A percentile compares a stretch with the other conserved stretches of the same genome.
These are phyloP conservation scores for Hyaloscypha variabilis DNA, from an alignment of 495 filamentous ascomycete genomes.

Conservation along the genomic window DNA sequence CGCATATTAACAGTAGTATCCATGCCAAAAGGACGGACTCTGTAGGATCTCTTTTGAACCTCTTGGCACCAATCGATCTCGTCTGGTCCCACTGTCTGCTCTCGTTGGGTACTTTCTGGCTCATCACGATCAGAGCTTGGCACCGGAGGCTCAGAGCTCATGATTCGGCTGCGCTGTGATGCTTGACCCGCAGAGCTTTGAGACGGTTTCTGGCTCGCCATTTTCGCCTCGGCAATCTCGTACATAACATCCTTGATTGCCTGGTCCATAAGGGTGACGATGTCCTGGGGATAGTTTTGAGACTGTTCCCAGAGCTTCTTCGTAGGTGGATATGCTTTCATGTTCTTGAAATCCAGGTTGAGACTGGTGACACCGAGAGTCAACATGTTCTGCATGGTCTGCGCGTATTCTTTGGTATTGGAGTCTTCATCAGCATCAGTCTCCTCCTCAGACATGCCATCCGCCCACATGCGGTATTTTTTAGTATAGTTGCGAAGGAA, in stretches of 20 bases:
- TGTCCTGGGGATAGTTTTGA: conserved; percentile 90
- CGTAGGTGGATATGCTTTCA: conserved; percentile 91
- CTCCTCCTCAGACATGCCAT: conserved; percentile 78
- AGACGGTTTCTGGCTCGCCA: conserved; percentile 63
- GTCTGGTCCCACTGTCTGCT: conserved; percentile 29
- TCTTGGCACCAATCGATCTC: conserved; percentile 61
- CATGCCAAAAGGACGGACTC: conserved; percentile 88
- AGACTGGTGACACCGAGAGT: conserved; percentile 78
- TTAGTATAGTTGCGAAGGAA: conserved; percentile 87
- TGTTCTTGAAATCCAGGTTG: conserved; percentile 85
- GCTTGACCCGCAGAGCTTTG: conserved; percentile 46
- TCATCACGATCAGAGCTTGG: conserved; percentile 74
- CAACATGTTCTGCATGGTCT: conserved; percentile 88
- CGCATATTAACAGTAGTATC: conserved; percentile 88
- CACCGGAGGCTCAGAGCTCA: conserved; percentile 72
- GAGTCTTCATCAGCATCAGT: conserved; percentile 64
- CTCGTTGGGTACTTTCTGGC: conserved; percentile 39
- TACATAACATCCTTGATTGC: conserved; percentile 91
- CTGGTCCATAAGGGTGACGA: conserved; percentile 96
- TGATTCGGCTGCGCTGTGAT: conserved; percentile 35
- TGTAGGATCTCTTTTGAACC: conserved; percentile 53
- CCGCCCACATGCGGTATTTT: conserved; percentile 90
- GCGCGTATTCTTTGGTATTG: conserved; percentile 76
- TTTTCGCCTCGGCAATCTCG: conserved; percentile 80
- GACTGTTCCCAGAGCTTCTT: conserved; percentile 94